Percentiles rank a stretch among this genome's conserved stretches.
Evolutionary conservation across 192 early-diverging fungal genomes (phyloP).

Genomic region (Coemansia interrupta): DNA sequence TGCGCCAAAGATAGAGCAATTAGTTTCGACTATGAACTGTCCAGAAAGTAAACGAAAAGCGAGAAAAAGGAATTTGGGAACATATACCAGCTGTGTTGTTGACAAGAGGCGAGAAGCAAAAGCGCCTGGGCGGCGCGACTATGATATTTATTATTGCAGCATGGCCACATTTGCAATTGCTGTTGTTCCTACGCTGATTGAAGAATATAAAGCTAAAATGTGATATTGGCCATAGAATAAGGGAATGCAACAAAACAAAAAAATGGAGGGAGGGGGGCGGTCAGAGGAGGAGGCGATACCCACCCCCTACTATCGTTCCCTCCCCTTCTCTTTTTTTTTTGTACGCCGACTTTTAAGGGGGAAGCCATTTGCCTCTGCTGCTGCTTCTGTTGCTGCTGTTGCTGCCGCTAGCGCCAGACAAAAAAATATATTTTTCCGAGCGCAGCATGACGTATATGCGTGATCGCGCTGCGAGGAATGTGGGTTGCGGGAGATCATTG

Average conservation of each 20-base stretch:
- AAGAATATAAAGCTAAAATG: conserved; percentile 15
- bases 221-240: conserved; percentile 10
- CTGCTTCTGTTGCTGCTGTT: neutral
- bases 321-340: neutral
- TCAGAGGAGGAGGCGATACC: conserved; percentile 10
- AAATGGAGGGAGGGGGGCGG: conserved; percentile 9
- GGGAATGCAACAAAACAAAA: conserved; percentile 6
- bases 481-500: no score
- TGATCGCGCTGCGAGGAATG: conserved; percentile 10
- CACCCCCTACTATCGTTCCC: neutral
- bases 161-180: conserved; percentile 38
- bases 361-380: neutral
- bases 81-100: no score
- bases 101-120: neutral
- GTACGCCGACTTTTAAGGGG: no score
- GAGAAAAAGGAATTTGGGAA: no score
- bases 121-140: conserved; percentile 17
- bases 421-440: conserved; percentile 1
- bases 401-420: neutral
- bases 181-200: conserved; percentile 37
- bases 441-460: conserved; percentile 19
- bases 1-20: no score
- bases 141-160: conserved; percentile 50
- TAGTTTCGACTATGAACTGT: no score
- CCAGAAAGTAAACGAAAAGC: neutral